A percentile compares a stretch with the other conserved stretches of the same genome.
Conservation (phyloP, 768 basidiomycete genomes). For the Tricholoma saponaceum region DNA sequence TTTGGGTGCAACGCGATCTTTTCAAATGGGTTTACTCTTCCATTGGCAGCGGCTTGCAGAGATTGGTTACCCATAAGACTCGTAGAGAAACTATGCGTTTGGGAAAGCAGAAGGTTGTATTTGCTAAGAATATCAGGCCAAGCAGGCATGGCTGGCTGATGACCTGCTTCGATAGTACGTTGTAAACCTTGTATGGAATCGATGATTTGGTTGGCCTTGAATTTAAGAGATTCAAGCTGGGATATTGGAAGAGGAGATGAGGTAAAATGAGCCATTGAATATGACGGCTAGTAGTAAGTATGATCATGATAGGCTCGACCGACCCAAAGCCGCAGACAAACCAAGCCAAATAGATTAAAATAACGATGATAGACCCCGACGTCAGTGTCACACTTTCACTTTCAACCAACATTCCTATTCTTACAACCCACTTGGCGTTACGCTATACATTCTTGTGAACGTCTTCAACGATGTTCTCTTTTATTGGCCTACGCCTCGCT, state of each 20-base stretch:
- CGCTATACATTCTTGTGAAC: no score
- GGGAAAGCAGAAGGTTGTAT: conserved; percentile 81
- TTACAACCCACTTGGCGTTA: no score
- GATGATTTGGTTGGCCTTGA: conserved; percentile 75
- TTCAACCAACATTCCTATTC: not conserved
- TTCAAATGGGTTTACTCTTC: conserved; percentile 50
- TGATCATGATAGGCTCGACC: no score
- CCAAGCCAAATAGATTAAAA: not conserved
- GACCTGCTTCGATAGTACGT: conserved; percentile 55
- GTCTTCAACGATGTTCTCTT: conserved; percentile 8
- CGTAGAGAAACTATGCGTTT: conserved; percentile 73
- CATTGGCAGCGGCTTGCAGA: conserved; percentile 5
- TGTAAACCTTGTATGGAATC: conserved; percentile 69
- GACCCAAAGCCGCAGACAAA: no score
- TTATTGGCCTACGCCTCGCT: conserved; percentile 8
- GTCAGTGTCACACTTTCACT: not conserved
- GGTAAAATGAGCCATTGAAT: not conserved
- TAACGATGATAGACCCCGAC: not conserved
- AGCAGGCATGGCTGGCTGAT: conserved; percentile 59
- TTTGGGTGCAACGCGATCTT: conserved; percentile 67
- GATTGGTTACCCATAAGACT: conserved; percentile 24
- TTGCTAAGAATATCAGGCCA: conserved; percentile 88
- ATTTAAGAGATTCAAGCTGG: conserved; percentile 72
- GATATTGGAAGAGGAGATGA: conserved; percentile 62
- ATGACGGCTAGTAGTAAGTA: no score